A percentile compares a stretch with the other conserved stretches of the same genome.
Conservation (phyloP, 257 asterid genomes). For the Ligustrum vulgare region DNA sequence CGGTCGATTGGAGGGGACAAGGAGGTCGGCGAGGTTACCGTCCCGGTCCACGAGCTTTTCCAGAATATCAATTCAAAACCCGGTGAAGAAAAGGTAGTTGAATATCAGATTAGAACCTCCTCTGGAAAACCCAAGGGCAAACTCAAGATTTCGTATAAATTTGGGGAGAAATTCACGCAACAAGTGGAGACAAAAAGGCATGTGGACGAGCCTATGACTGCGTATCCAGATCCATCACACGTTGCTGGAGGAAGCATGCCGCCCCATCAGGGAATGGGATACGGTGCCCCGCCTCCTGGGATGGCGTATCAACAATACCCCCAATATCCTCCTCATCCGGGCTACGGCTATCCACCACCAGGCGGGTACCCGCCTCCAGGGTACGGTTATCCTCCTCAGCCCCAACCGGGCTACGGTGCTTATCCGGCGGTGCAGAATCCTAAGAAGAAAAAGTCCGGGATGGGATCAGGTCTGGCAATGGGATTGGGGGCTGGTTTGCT, state of each 20-base stretch:
- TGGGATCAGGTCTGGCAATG: constrained; percentile 57
- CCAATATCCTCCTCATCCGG: constrained; percentile 30
- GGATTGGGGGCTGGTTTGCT: constrained; percentile 91
- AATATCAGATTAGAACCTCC: constrained; percentile 52
- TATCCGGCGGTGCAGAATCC: constrained; percentile 52
- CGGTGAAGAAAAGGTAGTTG: constrained; percentile 36
- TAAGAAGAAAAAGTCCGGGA: constrained; percentile 51
- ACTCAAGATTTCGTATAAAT: constrained; percentile 57
- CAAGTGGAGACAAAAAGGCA: constrained; percentile 25
- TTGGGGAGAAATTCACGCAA: constrained; percentile 58
- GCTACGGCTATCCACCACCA: constrained; percentile 37
- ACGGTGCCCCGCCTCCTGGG: constrained; percentile 30
- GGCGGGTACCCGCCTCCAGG: constrained; percentile 25
- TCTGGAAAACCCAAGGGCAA: constrained; percentile 72
- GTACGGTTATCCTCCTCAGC: constrained; percentile 26
- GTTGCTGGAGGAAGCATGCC: constrained; percentile 25
- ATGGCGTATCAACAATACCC: constrained; percentile 25
- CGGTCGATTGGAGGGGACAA: constrained; percentile 45
- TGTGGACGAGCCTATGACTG: constrained; percentile 45
- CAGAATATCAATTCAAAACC: constrained; percentile 5
- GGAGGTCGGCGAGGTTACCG: constrained; percentile 56
- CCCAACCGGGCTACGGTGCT: constrained; percentile 36
- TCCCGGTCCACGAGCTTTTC: constrained; percentile 58
- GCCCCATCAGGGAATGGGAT: constrained; percentile 37
- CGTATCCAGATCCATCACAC: constrained; percentile 41